Evolutionary conservation across 495 filamentous ascomycete genomes (phyloP).

Genomic region (Pyrenopolyporus hunteri): DNA sequence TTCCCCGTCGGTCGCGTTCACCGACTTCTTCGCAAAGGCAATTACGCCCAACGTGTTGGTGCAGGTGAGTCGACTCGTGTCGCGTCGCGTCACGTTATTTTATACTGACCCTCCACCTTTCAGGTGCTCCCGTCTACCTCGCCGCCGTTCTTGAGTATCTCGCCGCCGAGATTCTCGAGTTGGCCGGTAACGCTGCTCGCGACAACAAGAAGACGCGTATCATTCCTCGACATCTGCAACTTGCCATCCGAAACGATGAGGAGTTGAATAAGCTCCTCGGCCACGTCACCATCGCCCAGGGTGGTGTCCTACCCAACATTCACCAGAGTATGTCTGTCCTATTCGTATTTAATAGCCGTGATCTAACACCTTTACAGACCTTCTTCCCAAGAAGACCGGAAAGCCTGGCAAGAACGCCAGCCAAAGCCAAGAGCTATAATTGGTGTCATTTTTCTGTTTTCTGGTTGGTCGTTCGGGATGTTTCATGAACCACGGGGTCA

Average conservation of each 20-base stretch:
- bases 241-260: slow-evolving; percentile 99
- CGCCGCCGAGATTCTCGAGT: slow-evolving; percentile 96
- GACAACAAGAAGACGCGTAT: slow-evolving; percentile 99
- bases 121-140: slow-evolving; percentile 94
- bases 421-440: slow-evolving; percentile 93
- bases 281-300: slow-evolving; percentile 98
- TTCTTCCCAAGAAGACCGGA: slow-evolving; percentile 96
- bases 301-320: slow-evolving; percentile 98
- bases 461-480: slow-evolving; percentile 74
- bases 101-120: slow-evolving; percentile 45
- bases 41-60: slow-evolving; percentile 99
- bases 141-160: slow-evolving; percentile 98
- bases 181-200: slow-evolving; percentile 97
- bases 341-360: not conserved
- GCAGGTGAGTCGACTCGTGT: slow-evolving; percentile 61
- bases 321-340: slow-evolving; percentile 81
- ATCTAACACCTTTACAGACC: slow-evolving; percentile 69
- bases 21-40: slow-evolving; percentile 98
- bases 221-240: slow-evolving; percentile 98
- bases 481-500: slow-evolving; percentile 82
- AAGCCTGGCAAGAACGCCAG: slow-evolving; percentile 89
- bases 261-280: slow-evolving; percentile 99
- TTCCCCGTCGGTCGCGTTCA: slow-evolving; percentile 99
- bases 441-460: slow-evolving; percentile 62
- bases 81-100: not conserved